These are phyloP conservation scores for Pleurotus ostreatus DNA, from an alignment of 768 basidiomycete genomes.

Conservation along the genomic window DNA sequence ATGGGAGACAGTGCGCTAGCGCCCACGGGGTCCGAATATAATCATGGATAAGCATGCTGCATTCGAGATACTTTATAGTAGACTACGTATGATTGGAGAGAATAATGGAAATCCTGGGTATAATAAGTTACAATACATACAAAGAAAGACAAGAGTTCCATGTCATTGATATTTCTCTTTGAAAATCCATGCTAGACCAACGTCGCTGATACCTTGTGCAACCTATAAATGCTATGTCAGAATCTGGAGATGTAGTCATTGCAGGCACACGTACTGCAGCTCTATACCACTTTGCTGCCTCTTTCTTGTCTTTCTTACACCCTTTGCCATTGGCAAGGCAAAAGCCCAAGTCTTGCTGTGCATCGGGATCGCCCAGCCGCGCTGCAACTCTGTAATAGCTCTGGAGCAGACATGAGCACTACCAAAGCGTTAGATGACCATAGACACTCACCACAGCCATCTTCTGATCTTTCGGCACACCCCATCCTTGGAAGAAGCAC, in stretches of 20 bases:
- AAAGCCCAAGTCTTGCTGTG: slow-evolving; percentile 82
- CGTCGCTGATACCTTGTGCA: slow-evolving; percentile 71
- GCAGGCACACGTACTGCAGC: slow-evolving; percentile 54
- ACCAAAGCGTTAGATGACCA: neutral
- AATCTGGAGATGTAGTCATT: neutral
- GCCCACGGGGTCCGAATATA: too few relatives aligned
- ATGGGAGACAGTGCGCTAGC: too few relatives aligned
- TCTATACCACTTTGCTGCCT: slow-evolving; percentile 88
- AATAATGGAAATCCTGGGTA: too few relatives aligned
- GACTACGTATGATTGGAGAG: too few relatives aligned
- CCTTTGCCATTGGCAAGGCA: slow-evolving; percentile 85
- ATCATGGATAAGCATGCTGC: too few relatives aligned
- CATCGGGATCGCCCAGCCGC: slow-evolving; percentile 79
- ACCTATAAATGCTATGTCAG: slow-evolving; percentile 21
- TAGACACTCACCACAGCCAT: slow-evolving; percentile 70
- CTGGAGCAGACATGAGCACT: slow-evolving; percentile 26
- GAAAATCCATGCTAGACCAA: slow-evolving; percentile 89
- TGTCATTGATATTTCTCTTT: slow-evolving; percentile 72
- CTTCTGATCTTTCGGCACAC: slow-evolving; percentile 80
- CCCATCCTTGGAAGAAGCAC: slow-evolving; percentile 93
- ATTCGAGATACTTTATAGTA: too few relatives aligned
- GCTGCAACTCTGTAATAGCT: slow-evolving; percentile 86
- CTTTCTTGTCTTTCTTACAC: slow-evolving; percentile 83
- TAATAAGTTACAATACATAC: too few relatives aligned
- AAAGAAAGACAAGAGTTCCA: too few relatives aligned